These are phyloP conservation scores for Cryptococcus depauperatus DNA, from an alignment of 1,284 basidiomycete genomes.

Conservation along the genomic window DNA sequence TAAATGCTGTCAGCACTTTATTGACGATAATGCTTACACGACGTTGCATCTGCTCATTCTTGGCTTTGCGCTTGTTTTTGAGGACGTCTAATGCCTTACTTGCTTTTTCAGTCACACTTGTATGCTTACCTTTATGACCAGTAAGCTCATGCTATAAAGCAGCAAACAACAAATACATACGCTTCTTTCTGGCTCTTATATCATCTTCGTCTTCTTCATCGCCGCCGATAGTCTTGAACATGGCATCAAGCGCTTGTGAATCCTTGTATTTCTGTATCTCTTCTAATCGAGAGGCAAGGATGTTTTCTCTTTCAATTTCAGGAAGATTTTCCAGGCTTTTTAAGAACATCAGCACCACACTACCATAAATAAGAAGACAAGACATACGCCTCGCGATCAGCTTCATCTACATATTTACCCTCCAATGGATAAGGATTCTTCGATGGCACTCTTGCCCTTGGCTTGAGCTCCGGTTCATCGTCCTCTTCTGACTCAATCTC, in stretches of 20 bases:
- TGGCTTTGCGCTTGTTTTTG: constrained; percentile 67
- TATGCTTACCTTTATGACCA: constrained; percentile 55
- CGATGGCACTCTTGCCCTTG: constrained; percentile 3
- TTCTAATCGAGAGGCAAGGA: constrained; percentile 69
- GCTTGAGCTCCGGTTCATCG: constrained; percentile 10
- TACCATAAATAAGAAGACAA: background rate
- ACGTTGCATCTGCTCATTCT: constrained; percentile 34
- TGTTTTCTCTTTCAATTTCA: constrained; percentile 80
- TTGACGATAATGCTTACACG: constrained; percentile 14
- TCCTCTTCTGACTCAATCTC: constrained; percentile 35
- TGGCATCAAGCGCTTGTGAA: constrained; percentile 62
- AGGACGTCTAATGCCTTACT: constrained; percentile 68
- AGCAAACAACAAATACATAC: constrained; percentile 39
- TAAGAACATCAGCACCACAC: no score
- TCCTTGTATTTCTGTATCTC: constrained; percentile 71
- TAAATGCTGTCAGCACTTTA: background rate
- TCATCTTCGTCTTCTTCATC: constrained; percentile 29
- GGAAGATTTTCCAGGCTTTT: constrained; percentile 66
- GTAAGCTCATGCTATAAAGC: constrained; percentile 25
- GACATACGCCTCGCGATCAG: constrained; percentile 67
- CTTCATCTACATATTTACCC: constrained; percentile 77
- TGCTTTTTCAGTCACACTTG: constrained; percentile 77
- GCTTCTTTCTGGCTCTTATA: constrained; percentile 45
- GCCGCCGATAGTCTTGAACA: constrained; percentile 53
- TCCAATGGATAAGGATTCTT: constrained; percentile 79